A percentile compares a stretch with the other conserved stretches of the same genome.
phyloP scores from a whole-genome alignment of 2,329 filamentous ascomycete species.

The Aspergillus pseudoterreus region DNA sequence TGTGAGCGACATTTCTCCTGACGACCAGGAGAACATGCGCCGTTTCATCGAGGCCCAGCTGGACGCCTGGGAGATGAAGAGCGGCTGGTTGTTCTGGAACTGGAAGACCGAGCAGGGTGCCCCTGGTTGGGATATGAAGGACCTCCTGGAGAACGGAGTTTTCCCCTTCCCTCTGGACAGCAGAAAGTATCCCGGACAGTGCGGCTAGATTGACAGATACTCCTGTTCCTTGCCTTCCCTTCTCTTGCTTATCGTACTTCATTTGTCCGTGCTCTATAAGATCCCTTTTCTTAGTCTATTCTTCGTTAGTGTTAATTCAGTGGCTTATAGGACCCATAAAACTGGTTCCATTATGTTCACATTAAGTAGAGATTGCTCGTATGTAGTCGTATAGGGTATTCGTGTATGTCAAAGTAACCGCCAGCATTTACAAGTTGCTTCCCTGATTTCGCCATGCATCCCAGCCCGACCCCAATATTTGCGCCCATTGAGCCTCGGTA shows the following conservation, averaged over 20 bases:
- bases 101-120: conserved; percentile 47
- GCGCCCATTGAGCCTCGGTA: conserved; percentile 34
- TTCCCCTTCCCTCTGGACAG: conserved; percentile 45
- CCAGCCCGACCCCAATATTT: conserved; percentile 23
- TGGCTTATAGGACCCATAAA: no score
- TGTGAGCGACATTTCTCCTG: conserved; percentile 41
- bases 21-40: conserved; percentile 36
- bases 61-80: conserved; percentile 41
- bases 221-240: no score
- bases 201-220: conserved; percentile 5
- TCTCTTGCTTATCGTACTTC: neutral
- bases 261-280: neutral
- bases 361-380: no score
- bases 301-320: neutral
- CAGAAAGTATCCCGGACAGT: conserved; percentile 33
- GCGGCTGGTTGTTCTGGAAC: conserved; percentile 49
- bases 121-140: conserved; percentile 48
- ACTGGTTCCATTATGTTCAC: neutral
- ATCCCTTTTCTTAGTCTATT: neutral
- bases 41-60: conserved; percentile 47
- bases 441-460: conserved; percentile 12
- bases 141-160: conserved; percentile 40
- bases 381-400: no score
- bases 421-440: neutral
- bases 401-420: no score